A percentile compares a stretch with the other conserved stretches of the same genome.
These are phyloP conservation scores for Barnettozyma pratensis DNA, from an alignment of 805 yeast genomes.

Conservation along the genomic window DNA sequence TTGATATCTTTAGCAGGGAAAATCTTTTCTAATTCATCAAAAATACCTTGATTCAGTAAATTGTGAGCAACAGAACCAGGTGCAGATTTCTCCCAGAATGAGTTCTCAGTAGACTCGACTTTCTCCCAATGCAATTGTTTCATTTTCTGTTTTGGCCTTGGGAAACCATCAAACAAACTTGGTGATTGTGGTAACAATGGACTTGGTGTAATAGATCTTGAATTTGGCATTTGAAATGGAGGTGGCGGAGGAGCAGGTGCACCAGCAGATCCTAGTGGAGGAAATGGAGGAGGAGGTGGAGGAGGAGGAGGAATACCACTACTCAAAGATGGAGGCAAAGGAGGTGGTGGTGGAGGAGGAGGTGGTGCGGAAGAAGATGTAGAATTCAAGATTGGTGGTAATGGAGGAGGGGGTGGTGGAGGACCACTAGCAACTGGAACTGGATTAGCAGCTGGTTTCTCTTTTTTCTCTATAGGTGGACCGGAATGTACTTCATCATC, in stretches of 20 bases:
- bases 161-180: conserved; percentile 9
- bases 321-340: conserved; percentile 24
- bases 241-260: conserved; percentile 27
- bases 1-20: conserved; percentile 74
- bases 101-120: conserved; percentile 74
- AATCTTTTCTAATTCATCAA: conserved; percentile 76
- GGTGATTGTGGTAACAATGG: conserved; percentile 16
- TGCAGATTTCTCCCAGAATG: conserved; percentile 76
- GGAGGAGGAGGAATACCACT: conserved; percentile 27
- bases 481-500: conserved; percentile 1
- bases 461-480: neutral
- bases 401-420: conserved; percentile 30
- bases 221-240: conserved; percentile 17
- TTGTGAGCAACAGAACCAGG: conserved; percentile 52
- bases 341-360: conserved; percentile 30
- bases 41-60: conserved; percentile 69
- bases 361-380: conserved; percentile 23
- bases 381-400: conserved; percentile 8
- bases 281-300: conserved; percentile 28
- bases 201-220: conserved; percentile 12
- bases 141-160: conserved; percentile 43
- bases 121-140: conserved; percentile 98
- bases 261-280: conserved; percentile 5
- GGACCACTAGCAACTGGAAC: conserved; percentile 7
- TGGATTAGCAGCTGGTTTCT: conserved; percentile 26